Percentiles rank a stretch among this genome's conserved stretches.
These are phyloP conservation scores for Aegilops umbellulata DNA, from an alignment of 176 grass and related monocot species.

Conservation along the genomic window DNA sequence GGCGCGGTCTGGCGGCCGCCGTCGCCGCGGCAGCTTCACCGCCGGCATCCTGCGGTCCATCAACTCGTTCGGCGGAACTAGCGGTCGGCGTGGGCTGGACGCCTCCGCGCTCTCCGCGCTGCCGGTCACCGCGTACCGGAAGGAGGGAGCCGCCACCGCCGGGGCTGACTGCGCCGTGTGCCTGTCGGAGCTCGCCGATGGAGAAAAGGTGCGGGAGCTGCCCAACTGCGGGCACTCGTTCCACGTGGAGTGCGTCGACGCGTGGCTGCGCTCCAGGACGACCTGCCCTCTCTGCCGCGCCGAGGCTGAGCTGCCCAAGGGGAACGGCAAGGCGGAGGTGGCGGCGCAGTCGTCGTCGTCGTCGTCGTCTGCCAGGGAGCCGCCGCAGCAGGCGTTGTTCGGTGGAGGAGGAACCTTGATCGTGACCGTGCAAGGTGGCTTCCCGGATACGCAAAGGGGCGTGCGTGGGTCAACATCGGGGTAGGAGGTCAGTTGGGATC, in stretches of 20 bases:
- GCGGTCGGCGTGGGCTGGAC: constrained; percentile 32
- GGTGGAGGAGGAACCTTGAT: constrained; percentile 32
- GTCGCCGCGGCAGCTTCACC: neutral
- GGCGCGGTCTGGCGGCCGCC: neutral
- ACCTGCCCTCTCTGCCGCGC: constrained; percentile 69
- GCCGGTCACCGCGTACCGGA: constrained; percentile 37
- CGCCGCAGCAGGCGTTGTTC: neutral
- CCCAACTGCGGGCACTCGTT: constrained; percentile 56
- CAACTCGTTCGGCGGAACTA: constrained; percentile 3
- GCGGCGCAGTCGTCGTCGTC: neutral
- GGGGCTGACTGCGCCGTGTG: constrained; percentile 55
- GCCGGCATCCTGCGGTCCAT: constrained; percentile 27
- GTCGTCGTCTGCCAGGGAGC: neutral
- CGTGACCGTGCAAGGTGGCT: constrained; percentile 20
- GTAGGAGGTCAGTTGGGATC: constrained; percentile 1
- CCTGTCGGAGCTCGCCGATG: constrained; percentile 56
- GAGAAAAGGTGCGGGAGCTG: constrained; percentile 55
- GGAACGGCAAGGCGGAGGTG: neutral
- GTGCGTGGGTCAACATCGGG: neutral
- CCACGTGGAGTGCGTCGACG: constrained; percentile 74
- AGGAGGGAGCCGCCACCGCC: neutral
- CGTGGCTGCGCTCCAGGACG: constrained; percentile 48
- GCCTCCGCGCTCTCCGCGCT: constrained; percentile 40
- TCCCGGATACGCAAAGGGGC: neutral
- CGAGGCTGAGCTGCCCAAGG: constrained; percentile 31